phyloP scores from a whole-genome alignment of 2,329 filamentous ascomycete genomes.

The Botryotinia globosa region DNA sequence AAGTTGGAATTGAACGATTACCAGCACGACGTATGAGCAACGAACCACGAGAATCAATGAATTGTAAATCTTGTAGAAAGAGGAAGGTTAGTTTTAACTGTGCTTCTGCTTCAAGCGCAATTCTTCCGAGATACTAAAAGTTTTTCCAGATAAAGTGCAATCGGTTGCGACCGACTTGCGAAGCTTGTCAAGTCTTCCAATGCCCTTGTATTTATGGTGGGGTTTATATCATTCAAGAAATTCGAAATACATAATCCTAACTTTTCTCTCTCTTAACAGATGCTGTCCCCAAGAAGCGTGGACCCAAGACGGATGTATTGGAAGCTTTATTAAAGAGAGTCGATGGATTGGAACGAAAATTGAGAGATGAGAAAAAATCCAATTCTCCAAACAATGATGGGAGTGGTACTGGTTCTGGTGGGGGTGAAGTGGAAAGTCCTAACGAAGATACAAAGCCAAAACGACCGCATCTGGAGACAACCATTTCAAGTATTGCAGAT shows the following conservation, averaged over 20 bases:
- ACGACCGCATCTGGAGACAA: constrained; percentile 40
- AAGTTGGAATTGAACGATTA: constrained; percentile 40
- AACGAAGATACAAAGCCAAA: constrained; percentile 41
- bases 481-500: constrained; percentile 36
- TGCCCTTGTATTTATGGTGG: constrained; percentile 85
- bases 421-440: constrained; percentile 28
- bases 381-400: constrained; percentile 33
- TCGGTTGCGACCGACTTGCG: constrained; percentile 76
- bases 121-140: constrained; percentile 29
- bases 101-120: constrained; percentile 18
- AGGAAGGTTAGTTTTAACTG: constrained; percentile 63
- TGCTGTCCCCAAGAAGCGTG: constrained; percentile 84
- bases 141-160: constrained; percentile 81
- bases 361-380: constrained; percentile 64
- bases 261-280: constrained; percentile 51
- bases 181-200: constrained; percentile 86
- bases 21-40: constrained; percentile 39
- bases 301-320: constrained; percentile 84
- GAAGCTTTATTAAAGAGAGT: constrained; percentile 82
- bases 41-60: constrained; percentile 84
- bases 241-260: constrained; percentile 16
- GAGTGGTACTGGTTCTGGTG: constrained; percentile 21
- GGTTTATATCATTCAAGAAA: constrained; percentile 41
- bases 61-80: constrained; percentile 91
- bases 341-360: constrained; percentile 76